Conservation (phyloP, 2,329 filamentous ascomycete genomes). For the Fusarium nematophilum region DNA sequence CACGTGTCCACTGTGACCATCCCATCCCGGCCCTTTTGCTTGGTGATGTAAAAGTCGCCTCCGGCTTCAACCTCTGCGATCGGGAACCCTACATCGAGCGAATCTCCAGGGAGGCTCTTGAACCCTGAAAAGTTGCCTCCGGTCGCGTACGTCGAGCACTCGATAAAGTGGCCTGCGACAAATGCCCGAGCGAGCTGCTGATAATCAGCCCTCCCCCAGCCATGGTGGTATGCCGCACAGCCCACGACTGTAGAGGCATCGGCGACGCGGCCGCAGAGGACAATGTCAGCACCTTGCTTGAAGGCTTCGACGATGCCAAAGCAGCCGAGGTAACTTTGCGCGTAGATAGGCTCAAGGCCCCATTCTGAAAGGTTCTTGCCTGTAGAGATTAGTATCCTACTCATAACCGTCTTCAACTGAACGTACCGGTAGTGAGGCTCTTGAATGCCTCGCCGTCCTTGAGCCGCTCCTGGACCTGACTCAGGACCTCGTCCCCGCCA, state of each 20-base stretch:
- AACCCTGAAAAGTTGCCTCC: constrained; percentile 64
- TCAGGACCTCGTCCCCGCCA: constrained; percentile 50
- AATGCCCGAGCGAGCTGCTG: constrained; percentile 60
- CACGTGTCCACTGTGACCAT: constrained; percentile 47
- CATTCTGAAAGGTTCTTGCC: too few species aligned
- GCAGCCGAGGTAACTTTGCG: constrained; percentile 51
- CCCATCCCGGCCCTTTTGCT: constrained; percentile 48
- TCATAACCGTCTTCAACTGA: too few species aligned
- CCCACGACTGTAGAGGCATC: constrained; percentile 63
- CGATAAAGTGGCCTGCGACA: constrained; percentile 62
- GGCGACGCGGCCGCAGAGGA: constrained; percentile 59
- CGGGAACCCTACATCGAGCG: constrained; percentile 42
- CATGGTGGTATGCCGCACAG: constrained; percentile 64
- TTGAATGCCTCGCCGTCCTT: constrained; percentile 37
- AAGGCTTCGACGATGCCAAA: constrained; percentile 56
- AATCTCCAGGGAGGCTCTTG: constrained; percentile 38
- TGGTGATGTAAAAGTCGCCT: constrained; percentile 47
- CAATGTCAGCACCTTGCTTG: constrained; percentile 54
- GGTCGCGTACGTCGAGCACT: constrained; percentile 63
- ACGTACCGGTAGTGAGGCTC: constrained; percentile 40
- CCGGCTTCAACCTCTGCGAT: constrained; percentile 48
- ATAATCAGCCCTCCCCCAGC: constrained; percentile 58
- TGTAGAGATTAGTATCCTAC: too few species aligned
- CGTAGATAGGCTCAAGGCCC: too few species aligned
- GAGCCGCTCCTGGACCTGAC: constrained; percentile 34